Evolutionary conservation across 1,284 basidiomycete genomes (phyloP).

Genomic region (Ceratobasidium sp.): DNA sequence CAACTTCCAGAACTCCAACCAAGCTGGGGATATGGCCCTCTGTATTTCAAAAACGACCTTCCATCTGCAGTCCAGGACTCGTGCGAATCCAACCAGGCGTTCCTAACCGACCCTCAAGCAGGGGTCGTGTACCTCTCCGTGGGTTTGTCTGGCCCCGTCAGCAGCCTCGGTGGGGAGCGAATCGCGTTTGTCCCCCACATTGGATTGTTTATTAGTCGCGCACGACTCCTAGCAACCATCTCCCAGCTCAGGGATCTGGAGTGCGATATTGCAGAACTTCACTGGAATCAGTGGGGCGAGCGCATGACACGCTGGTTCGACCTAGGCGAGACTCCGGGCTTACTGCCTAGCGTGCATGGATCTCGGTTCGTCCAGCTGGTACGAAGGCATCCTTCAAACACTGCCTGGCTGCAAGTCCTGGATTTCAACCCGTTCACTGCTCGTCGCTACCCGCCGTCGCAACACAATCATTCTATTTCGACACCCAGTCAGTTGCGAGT

Average conservation of each 20-base stretch:
- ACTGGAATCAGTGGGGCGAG: constrained; percentile 30
- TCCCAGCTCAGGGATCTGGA: background rate
- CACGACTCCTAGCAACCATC: background rate
- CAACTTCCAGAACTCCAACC: constrained; percentile 21
- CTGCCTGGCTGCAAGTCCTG: constrained; percentile 20
- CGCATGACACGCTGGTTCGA: constrained; percentile 20
- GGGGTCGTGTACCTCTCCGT: constrained; percentile 23
- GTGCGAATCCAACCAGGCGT: background rate
- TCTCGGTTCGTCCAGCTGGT: constrained; percentile 19
- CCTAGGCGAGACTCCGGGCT: constrained; percentile 15
- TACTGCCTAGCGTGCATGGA: constrained; percentile 19
- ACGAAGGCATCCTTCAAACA: background rate
- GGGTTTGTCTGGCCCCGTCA: constrained; percentile 7
- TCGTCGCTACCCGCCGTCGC: background rate
- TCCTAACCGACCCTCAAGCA: constrained; percentile 15
- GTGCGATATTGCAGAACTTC: background rate
- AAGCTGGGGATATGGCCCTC: constrained; percentile 21
- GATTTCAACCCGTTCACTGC: constrained; percentile 12
- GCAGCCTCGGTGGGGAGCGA: background rate
- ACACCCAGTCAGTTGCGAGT: background rate
- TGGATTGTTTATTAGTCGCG: constrained; percentile 24
- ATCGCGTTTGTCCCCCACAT: constrained; percentile 6
- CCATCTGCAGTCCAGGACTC: constrained; percentile 15
- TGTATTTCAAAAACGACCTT: constrained; percentile 33
- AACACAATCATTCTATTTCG: background rate